Conservation (phyloP, 495 filamentous ascomycete species). For the Aspergillus haitiensis region DNA sequence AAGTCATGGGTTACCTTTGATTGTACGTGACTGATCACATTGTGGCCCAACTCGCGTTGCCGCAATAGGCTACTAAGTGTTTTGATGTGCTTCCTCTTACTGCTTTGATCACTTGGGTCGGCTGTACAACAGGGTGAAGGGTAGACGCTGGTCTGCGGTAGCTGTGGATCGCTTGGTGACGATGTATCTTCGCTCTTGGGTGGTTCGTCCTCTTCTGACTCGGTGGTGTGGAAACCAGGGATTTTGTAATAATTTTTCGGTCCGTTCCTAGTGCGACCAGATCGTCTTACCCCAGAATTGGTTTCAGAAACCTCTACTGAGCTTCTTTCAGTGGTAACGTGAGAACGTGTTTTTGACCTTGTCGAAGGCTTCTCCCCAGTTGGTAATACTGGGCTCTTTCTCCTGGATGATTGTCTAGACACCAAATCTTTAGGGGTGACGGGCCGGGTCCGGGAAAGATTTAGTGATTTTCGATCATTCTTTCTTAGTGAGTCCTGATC, state of each 20-base stretch:
- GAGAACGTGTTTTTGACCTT: not conserved
- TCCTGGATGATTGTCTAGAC: not conserved
- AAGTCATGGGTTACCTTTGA: constrained; percentile 28
- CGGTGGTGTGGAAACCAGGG: constrained; percentile 4
- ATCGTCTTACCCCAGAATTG: constrained; percentile 23
- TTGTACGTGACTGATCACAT: constrained; percentile 21
- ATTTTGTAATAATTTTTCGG: constrained; percentile 32
- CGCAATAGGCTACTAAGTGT: constrained; percentile 25
- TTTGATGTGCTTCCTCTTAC: not conserved
- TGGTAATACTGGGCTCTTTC: constrained; percentile 1
- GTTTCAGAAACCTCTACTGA: not conserved
- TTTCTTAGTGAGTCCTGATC: constrained; percentile 5
- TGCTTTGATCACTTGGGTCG: not conserved
- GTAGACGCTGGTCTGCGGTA: not conserved
- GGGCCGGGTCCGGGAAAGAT: not conserved
- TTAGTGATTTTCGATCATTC: not conserved
- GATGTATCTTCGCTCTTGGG: not conserved
- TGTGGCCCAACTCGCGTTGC: constrained; percentile 29
- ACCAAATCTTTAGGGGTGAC: not conserved
- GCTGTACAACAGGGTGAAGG: not conserved
- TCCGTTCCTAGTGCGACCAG: constrained; percentile 24
- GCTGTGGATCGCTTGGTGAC: not conserved
- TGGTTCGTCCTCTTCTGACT: constrained; percentile 17
- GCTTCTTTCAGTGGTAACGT: not conserved
- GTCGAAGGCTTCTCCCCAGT: not conserved